phyloP scores from a whole-genome alignment of 2,329 filamentous ascomycete species.

The Exophiala sideris region DNA sequence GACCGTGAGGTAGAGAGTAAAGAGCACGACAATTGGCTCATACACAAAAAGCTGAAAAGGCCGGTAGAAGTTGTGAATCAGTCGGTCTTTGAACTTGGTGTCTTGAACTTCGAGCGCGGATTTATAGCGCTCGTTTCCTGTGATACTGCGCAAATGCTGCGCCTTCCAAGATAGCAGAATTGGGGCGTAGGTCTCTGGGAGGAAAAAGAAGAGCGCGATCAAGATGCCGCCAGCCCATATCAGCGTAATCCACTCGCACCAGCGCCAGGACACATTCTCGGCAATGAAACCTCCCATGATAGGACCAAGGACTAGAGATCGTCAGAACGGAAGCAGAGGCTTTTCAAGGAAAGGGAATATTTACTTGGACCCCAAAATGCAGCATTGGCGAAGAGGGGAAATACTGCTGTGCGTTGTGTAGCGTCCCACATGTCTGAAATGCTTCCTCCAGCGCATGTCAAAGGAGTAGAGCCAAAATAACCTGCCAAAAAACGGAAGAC shows the following conservation, averaged over 20 bases:
- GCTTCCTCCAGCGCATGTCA: conserved; percentile 29
- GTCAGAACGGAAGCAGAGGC: too few relatives aligned
- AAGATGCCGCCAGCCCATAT: conserved; percentile 45
- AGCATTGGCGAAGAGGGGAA: conserved; percentile 48
- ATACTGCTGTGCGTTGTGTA: conserved; percentile 25
- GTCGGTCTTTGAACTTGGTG: too few relatives aligned
- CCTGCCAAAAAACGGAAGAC: conserved; percentile 51
- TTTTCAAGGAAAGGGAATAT: too few relatives aligned
- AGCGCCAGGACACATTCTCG: too few relatives aligned
- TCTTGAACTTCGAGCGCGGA: too few relatives aligned
- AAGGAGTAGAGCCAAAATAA: conserved; percentile 48
- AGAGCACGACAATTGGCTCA: conserved; percentile 35
- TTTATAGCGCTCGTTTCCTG: conserved; percentile 42
- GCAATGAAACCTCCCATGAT: too few relatives aligned
- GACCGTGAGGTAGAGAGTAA: conserved; percentile 29
- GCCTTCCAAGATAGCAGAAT: conserved; percentile 58
- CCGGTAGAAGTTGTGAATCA: conserved; percentile 26
- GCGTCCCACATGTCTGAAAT: neutral
- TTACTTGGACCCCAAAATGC: conserved; percentile 4
- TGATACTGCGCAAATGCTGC: conserved; percentile 36
- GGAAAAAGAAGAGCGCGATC: conserved; percentile 52
- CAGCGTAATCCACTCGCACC: neutral
- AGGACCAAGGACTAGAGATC: too few relatives aligned
- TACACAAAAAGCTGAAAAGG: conserved; percentile 47
- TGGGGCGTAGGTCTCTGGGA: conserved; percentile 60